Evolutionary conservation across 1,284 basidiomycete genomes (phyloP).

Genomic region (Cutaneotrichosporon cavernicola): DNA sequence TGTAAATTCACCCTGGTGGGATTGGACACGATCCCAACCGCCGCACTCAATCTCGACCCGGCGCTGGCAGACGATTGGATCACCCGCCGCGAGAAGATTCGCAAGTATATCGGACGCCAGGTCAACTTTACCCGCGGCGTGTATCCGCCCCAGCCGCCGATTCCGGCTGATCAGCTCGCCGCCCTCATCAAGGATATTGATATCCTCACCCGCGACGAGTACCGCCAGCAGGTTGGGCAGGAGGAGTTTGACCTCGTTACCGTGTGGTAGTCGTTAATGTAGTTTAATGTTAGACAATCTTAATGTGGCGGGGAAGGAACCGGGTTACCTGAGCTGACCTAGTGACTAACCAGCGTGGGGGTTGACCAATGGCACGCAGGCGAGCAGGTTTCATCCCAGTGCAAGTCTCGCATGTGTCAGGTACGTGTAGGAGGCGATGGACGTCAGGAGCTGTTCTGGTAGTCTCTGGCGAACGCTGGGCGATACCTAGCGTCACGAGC

Average conservation of each 20-base stretch:
- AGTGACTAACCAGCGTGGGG: too few species aligned
- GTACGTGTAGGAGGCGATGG: too few species aligned
- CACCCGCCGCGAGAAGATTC: conserved; percentile 6
- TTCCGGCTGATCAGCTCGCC: background rate
- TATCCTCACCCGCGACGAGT: conserved; percentile 10
- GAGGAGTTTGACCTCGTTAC: conserved; percentile 5
- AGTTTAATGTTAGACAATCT: background rate
- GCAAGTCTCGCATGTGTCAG: too few species aligned
- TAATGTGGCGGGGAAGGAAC: too few species aligned
- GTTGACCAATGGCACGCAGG: too few species aligned
- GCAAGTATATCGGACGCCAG: conserved; percentile 6
- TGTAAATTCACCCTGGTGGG: conserved; percentile 11
- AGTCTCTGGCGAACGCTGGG: too few species aligned
- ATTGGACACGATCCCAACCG: conserved; percentile 6
- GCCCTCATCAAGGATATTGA: background rate
- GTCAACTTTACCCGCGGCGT: conserved; percentile 12
- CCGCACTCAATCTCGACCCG: conserved; percentile 6
- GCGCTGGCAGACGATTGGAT: conserved; percentile 7
- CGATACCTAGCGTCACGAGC: too few species aligned
- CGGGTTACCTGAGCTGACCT: too few species aligned
- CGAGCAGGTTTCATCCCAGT: too few species aligned
- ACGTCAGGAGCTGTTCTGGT: too few species aligned
- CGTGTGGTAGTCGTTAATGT: background rate
- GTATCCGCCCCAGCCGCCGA: conserved; percentile 7
- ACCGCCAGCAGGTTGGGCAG: background rate